Evolutionary conservation across 2,329 filamentous ascomycete species (phyloP).

Genomic region (Trichoderma cornu-damae): DNA sequence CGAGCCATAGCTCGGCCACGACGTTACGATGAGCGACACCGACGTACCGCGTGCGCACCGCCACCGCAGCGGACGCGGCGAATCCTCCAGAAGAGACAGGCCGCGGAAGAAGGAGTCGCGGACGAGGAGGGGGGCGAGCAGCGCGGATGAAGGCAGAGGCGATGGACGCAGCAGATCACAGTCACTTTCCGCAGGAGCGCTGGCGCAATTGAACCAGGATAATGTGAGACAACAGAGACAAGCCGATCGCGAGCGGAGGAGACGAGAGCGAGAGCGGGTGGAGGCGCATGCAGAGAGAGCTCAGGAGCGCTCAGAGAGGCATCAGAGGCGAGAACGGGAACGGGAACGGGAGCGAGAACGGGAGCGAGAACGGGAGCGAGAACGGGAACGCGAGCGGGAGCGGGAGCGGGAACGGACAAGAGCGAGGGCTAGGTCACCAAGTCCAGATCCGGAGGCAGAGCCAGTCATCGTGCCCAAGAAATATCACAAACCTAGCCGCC

Average conservation of each 20-base stretch:
- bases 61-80: conserved; percentile 28
- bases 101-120: conserved; percentile 35
- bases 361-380: conserved; percentile 23
- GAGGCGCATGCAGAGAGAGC: conserved; percentile 20
- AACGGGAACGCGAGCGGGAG: conserved; percentile 22
- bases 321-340: conserved; percentile 18
- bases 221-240: conserved; percentile 50
- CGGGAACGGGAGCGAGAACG: conserved; percentile 21
- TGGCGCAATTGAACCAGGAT: conserved; percentile 61
- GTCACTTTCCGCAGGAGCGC: conserved; percentile 47
- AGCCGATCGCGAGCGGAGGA: conserved; percentile 32
- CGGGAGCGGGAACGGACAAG: conserved; percentile 23
- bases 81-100: conserved; percentile 32
- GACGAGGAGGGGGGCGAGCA: conserved; percentile 30
- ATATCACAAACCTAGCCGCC: conserved; percentile 31
- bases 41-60: conserved; percentile 33
- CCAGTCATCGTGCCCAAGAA: conserved; percentile 28
- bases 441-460: conserved; percentile 15
- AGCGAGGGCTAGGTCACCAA: conserved; percentile 23
- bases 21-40: conserved; percentile 33
- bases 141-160: conserved; percentile 32
- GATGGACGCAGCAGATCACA: conserved; percentile 26
- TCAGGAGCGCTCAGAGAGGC: conserved; percentile 18
- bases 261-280: conserved; percentile 13
- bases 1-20: conserved; percentile 17